These are phyloP conservation scores for Gossypium arboreum DNA, from an alignment of 345 rosid species.

Conservation along the genomic window DNA sequence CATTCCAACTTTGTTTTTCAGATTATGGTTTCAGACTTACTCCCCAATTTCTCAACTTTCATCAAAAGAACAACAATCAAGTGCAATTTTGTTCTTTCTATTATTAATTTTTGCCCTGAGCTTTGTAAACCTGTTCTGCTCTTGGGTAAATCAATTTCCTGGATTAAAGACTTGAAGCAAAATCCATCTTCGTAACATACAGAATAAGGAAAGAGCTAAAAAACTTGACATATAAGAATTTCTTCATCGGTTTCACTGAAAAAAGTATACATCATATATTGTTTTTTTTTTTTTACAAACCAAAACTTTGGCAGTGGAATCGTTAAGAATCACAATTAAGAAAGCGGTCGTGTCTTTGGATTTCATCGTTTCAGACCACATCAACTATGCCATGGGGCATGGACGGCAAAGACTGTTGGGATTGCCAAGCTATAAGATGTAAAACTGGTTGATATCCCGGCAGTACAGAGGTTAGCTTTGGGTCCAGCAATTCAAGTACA, in stretches of 20 bases:
- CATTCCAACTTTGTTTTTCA: background rate
- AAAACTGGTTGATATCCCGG: background rate
- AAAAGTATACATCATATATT: background rate
- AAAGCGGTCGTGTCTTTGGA: background rate
- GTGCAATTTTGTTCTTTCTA: background rate
- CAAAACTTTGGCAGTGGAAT: background rate
- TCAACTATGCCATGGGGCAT: background rate
- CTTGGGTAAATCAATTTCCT: background rate
- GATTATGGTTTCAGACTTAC: background rate
- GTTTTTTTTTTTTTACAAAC: background rate
- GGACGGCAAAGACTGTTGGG: background rate
- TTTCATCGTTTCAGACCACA: background rate
- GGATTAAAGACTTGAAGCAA: background rate
- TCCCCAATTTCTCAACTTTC: background rate
- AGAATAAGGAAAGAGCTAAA: background rate
- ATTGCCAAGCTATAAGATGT: no score
- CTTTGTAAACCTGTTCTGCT: background rate
- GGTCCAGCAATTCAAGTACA: conserved; percentile 47
- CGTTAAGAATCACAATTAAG: background rate
- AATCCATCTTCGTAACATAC: background rate
- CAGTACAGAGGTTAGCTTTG: conserved; percentile 13
- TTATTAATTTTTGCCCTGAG: background rate
- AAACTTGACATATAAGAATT: background rate
- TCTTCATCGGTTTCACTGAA: background rate
- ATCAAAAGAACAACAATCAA: background rate